A percentile compares a stretch with the other conserved stretches of the same genome.
phyloP scores from a whole-genome alignment of 495 filamentous ascomycete species.

The Hypomontagnella monticulosa region DNA sequence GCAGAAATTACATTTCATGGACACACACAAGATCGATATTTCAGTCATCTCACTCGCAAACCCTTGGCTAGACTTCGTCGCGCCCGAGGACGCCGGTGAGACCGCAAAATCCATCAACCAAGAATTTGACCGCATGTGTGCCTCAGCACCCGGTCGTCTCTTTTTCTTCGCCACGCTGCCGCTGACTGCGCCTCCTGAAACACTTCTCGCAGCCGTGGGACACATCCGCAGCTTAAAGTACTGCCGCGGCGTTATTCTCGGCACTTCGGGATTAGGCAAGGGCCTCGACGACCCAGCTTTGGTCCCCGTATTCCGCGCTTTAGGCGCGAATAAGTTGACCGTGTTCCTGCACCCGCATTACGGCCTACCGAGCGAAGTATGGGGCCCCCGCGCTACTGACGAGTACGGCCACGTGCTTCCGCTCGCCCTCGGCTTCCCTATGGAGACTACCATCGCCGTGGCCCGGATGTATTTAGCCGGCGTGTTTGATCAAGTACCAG shows the following conservation, averaged over 20 bases:
- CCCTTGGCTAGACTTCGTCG: constrained; percentile 93
- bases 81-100: constrained; percentile 65
- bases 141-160: constrained; percentile 64
- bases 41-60: constrained; percentile 93
- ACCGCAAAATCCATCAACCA: constrained; percentile 76
- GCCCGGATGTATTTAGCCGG: constrained; percentile 85
- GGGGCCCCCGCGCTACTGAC: constrained; percentile 67
- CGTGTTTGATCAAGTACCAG: constrained; percentile 81
- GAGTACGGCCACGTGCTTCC: constrained; percentile 92
- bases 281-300: constrained; percentile 83
- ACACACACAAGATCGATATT: constrained; percentile 78
- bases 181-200: constrained; percentile 69
- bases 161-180: constrained; percentile 87
- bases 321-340: constrained; percentile 69
- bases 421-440: constrained; percentile 85
- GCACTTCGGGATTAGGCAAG: constrained; percentile 80
- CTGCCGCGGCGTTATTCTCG: constrained; percentile 87
- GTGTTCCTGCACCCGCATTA: constrained; percentile 96
- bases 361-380: constrained; percentile 81
- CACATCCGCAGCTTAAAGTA: constrained; percentile 68
- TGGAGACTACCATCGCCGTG: constrained; percentile 94
- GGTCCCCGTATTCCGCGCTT: constrained; percentile 72
- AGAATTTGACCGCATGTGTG: constrained; percentile 76
- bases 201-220: constrained; percentile 71
- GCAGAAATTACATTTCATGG: constrained; percentile 88